These are phyloP conservation scores for Chenopodium quinoa DNA, from an alignment of 148 eudicot species.

Conservation along the genomic window DNA sequence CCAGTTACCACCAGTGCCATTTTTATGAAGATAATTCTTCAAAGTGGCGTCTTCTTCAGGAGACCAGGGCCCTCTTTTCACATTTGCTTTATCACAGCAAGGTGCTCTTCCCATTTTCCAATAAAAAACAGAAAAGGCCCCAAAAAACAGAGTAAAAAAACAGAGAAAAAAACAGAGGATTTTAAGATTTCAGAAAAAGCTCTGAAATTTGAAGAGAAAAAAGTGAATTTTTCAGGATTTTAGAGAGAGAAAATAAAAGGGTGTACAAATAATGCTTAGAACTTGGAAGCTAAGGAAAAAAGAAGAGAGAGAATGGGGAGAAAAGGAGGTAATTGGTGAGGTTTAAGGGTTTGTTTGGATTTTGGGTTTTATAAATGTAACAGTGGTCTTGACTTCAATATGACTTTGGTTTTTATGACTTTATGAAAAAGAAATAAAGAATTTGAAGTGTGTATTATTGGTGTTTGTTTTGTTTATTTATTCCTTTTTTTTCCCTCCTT, in stretches of 20 bases:
- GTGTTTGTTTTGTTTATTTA: constrained; percentile 3
- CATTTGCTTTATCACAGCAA: constrained; percentile 71
- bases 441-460: neutral
- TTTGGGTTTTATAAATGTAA: constrained; percentile 22
- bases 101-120: constrained; percentile 72
- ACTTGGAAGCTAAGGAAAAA: neutral
- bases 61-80: constrained; percentile 79
- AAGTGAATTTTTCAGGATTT: neutral
- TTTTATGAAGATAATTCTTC: constrained; percentile 43
- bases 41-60: constrained; percentile 72
- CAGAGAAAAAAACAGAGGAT: neutral
- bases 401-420: constrained; percentile 14
- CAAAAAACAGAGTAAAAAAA: too few relatives aligned
- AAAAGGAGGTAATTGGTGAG: neutral
- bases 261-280: neutral
- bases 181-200: constrained; percentile 1
- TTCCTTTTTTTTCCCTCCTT: too few relatives aligned
- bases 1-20: constrained; percentile 77
- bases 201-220: neutral
- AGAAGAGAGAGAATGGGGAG: neutral
- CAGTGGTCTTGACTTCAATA: constrained; percentile 24
- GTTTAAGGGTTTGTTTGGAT: constrained; percentile 14
- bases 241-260: constrained; percentile 11
- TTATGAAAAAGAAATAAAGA: too few relatives aligned
- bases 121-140: too few relatives aligned